phyloP scores from a whole-genome alignment of 345 rosid species.

The Firmiana major region DNA sequence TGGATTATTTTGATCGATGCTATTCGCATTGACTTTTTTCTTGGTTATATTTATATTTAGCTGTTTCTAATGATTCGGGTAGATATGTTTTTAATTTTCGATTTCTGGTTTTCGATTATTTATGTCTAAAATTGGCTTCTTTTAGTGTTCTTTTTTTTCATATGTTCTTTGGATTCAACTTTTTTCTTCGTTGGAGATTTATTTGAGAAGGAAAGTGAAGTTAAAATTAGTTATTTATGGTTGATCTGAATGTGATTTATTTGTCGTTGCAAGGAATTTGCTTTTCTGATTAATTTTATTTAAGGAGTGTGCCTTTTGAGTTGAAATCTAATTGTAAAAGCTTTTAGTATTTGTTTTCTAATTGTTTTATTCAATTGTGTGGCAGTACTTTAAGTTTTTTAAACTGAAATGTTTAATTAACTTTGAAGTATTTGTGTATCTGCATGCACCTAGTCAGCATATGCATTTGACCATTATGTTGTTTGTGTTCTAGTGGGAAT shows the following conservation, averaged over 20 bases:
- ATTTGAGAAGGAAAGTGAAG: no score
- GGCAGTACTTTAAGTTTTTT: background rate
- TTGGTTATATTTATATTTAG: slow-evolving; percentile 6
- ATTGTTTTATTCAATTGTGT: background rate
- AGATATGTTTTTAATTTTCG: background rate
- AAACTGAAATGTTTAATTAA: background rate
- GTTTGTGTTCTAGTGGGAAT: background rate
- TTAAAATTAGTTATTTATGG: background rate
- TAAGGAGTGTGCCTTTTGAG: background rate
- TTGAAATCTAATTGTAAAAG: background rate
- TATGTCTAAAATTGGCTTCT: background rate
- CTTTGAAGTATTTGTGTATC: background rate
- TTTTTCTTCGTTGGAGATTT: background rate
- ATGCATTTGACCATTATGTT: background rate
- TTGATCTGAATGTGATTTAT: background rate
- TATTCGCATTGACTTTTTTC: background rate
- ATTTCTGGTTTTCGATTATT: background rate
- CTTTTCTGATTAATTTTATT: background rate
- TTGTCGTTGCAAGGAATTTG: background rate
- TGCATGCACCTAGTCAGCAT: background rate
- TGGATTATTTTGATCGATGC: background rate
- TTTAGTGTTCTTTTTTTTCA: no score
- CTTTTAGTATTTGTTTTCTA: background rate
- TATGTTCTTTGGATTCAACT: background rate
- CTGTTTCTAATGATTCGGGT: background rate